phyloP scores from a whole-genome alignment of 1,139 yeast genomes.

The Lipomyces yarrowii region DNA sequence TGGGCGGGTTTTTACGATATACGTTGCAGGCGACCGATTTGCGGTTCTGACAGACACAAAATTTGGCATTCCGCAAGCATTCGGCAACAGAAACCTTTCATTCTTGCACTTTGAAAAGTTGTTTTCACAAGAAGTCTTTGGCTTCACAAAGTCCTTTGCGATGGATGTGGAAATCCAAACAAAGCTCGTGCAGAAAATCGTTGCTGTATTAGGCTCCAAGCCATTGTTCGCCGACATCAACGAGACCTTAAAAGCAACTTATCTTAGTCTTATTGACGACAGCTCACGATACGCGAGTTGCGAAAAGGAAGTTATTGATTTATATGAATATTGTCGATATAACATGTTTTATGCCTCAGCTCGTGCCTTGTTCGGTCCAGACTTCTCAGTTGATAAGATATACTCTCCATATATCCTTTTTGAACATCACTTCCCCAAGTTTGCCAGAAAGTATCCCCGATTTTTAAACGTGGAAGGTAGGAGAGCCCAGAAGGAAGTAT shows the following conservation, averaged over 20 bases:
- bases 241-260: background rate
- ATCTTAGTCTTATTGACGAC: slow-evolving; percentile 5
- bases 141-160: slow-evolving; percentile 5
- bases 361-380: slow-evolving; percentile 14
- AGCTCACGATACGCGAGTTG: background rate
- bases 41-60: slow-evolving; percentile 24
- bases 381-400: slow-evolving; percentile 8
- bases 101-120: slow-evolving; percentile 6
- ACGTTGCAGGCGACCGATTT: slow-evolving; percentile 25
- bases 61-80: slow-evolving; percentile 12
- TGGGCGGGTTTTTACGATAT: slow-evolving; percentile 24
- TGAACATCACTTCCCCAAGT: slow-evolving; percentile 12
- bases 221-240: background rate
- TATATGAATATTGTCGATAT: slow-evolving; percentile 10
- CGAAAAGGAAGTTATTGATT: slow-evolving; percentile 4
- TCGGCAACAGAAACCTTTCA: slow-evolving; percentile 6
- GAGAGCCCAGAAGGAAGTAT: slow-evolving; percentile 10
- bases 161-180: slow-evolving; percentile 1
- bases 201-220: background rate
- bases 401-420: slow-evolving; percentile 6
- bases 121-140: slow-evolving; percentile 10
- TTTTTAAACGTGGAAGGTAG: slow-evolving; percentile 5
- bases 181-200: background rate
- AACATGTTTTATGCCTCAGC: slow-evolving; percentile 9
- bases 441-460: slow-evolving; percentile 13